Base-by-base conservation (phyloP, 148 eudicot species). In the Polygonum maritimum region DNA sequence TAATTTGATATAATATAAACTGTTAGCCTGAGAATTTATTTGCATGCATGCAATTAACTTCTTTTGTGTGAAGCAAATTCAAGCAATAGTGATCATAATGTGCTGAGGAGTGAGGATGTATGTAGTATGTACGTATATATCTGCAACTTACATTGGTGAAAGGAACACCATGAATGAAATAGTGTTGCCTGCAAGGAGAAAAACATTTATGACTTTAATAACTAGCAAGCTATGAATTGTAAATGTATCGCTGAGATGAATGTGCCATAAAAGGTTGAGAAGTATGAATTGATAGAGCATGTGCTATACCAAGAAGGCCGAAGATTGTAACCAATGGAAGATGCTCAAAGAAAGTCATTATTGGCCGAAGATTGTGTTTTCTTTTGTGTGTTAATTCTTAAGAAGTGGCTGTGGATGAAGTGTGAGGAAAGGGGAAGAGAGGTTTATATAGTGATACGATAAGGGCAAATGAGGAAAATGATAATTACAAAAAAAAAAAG, bases 151-250 rank as follows among this genome's bases (percentile, higher is more conserved):
- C 97, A 83, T 75, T 31, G 98, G 98, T 76, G 98, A 87, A 79
- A 93, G 91, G 83, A 79, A 91, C 80, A 93, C 98, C 91, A 87
- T 75, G 81, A 91, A 91, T 67, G 97, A 91, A 72, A 94, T 82
- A 7, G 86, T 78, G 79, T 94, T 94, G 36, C 98, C 97, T 93
- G 87, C 70, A 77, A 74, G 60, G 52, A 54, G 69, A 1, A 19
- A 54, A 54, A 4, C 8, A n/a, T 54, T 16, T 18, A 54, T 54
- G 22, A 18, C n/a, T 54, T 54, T 4, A 2, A 44, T 39, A 41
- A 41, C 45, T 41, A 4, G 45, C 8, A 41, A n/a, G n/a, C n/a
- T n/a, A n/a, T n/a, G 7, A 6, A 41, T 0, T 5, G 45, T 13
- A 4, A 48, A 49, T 0, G 8, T 41, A 41, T n/a, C n/a, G n/a